phyloP scores from a whole-genome alignment of 2,329 filamentous ascomycete species.

The Stromatinia cepivora region DNA sequence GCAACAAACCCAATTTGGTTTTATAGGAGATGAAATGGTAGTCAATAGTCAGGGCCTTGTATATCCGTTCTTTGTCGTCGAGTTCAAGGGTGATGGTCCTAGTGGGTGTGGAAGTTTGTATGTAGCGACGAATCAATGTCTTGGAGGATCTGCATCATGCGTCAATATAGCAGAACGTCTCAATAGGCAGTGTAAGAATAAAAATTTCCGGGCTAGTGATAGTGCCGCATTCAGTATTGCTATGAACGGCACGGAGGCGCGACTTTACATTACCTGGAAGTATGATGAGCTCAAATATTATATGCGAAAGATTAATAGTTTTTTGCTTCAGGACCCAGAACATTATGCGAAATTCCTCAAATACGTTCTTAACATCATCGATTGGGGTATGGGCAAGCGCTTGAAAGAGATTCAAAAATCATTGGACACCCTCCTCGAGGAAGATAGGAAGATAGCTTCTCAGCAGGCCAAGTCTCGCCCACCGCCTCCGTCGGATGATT shows the following conservation, averaged over 20 bases:
- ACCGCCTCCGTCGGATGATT: no score
- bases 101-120: neutral
- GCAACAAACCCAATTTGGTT: no score
- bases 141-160: constrained; percentile 33
- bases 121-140: constrained; percentile 24
- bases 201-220: constrained; percentile 31
- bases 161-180: constrained; percentile 39
- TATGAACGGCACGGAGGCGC: constrained; percentile 36
- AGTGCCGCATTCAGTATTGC: constrained; percentile 42
- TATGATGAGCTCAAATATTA: constrained; percentile 40
- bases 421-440: constrained; percentile 39
- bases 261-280: constrained; percentile 39
- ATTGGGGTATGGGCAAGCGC: neutral
- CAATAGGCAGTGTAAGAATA: constrained; percentile 30
- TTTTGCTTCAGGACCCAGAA: constrained; percentile 38
- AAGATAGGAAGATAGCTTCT: no score
- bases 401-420: constrained; percentile 37
- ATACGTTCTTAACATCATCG: neutral
- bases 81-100: no score
- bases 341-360: constrained; percentile 32
- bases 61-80: no score
- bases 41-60: no score
- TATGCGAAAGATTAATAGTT: constrained; percentile 35
- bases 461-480: no score
- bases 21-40: no score